phyloP scores from a whole-genome alignment of 2,329 filamentous ascomycete species.

The Paecilomyces variotii region DNA sequence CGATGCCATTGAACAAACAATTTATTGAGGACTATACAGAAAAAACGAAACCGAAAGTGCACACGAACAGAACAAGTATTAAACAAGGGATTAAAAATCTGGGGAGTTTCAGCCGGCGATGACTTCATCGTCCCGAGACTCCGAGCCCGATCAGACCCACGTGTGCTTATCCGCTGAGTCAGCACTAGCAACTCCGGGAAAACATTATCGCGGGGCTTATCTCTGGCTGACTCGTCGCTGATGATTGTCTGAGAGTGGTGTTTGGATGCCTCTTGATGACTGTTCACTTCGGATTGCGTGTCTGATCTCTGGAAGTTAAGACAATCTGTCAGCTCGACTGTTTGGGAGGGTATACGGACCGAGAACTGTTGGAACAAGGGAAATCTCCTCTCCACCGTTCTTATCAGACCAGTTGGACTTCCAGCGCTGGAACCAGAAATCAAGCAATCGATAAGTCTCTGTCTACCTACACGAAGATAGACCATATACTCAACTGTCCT shows the following conservation, averaged over 20 bases:
- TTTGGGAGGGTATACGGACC: background rate
- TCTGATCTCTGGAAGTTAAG: background rate
- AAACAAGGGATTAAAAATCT: background rate
- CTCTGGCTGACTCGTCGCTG: background rate
- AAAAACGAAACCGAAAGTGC: background rate
- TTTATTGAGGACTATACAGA: background rate
- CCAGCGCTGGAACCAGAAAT: background rate
- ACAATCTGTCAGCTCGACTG: background rate
- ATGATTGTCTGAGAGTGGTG: background rate
- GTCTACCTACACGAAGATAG: background rate
- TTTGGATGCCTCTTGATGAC: background rate
- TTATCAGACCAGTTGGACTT: background rate
- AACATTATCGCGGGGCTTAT: background rate
- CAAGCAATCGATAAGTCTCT: background rate
- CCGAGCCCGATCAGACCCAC: background rate
- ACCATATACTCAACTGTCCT: background rate
- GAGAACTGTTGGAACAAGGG: background rate
- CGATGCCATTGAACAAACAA: conserved; percentile 3
- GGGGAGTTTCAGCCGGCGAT: background rate
- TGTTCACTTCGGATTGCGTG: background rate
- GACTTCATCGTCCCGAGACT: background rate
- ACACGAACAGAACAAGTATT: background rate
- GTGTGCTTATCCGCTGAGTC: background rate
- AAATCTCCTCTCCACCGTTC: background rate
- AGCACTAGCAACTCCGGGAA: background rate